phyloP scores from a whole-genome alignment of 192 early-diverging fungal genomes.

The Funneliformis geosporum region DNA sequence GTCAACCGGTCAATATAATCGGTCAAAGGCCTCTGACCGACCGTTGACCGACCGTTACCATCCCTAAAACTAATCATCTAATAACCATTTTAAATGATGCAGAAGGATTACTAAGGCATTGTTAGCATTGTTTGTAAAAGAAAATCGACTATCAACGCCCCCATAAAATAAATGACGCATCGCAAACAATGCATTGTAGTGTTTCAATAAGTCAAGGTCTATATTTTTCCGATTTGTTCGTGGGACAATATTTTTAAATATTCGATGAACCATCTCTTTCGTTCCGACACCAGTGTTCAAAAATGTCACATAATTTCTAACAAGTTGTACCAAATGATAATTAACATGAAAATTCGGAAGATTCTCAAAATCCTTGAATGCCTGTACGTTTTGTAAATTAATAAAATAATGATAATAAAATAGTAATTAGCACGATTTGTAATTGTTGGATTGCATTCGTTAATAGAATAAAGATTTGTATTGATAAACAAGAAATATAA shows the following conservation, averaged over 20 bases:
- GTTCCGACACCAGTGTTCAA: too few species aligned
- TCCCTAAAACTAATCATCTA: not conserved
- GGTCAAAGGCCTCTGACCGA: too few species aligned
- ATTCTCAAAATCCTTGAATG: slow-evolving; percentile 2
- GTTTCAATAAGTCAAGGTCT: not conserved
- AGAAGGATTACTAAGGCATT: not conserved
- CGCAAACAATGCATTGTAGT: not conserved
- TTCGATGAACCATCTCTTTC: not conserved
- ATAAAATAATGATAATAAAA: too few species aligned
- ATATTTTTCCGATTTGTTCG: not conserved
- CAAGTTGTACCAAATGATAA: not conserved
- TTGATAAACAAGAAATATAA: too few species aligned
- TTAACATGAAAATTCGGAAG: not conserved
- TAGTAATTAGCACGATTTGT: too few species aligned
- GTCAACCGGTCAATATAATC: too few species aligned
- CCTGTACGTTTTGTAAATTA: not conserved
- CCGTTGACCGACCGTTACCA: too few species aligned
- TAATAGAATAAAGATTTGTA: too few species aligned
- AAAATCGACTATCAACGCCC: not conserved
- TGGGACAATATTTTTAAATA: not conserved
- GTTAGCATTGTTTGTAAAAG: not conserved
- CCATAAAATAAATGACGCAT: not conserved
- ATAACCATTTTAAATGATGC: not conserved
- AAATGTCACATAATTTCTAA: not conserved
- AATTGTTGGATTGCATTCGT: too few species aligned